Conservation (phyloP, 2,329 filamentous ascomycete species). For the Cytospora mali region DNA sequence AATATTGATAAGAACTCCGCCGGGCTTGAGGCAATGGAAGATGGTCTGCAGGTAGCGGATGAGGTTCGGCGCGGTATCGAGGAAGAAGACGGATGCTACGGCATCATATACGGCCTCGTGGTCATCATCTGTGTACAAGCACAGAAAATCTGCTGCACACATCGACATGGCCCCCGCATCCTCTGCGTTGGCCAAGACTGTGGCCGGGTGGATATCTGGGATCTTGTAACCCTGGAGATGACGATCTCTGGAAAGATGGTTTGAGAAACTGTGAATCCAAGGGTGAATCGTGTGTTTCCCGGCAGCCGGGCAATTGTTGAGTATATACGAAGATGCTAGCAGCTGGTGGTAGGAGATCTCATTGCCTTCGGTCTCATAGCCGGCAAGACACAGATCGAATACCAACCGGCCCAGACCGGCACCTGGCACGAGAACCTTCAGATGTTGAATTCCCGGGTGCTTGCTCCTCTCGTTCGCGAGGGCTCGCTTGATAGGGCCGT, state of each 20-base stretch:
- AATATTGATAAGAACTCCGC: slow-evolving; percentile 85
- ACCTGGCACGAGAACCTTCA: slow-evolving; percentile 81
- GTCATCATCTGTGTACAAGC: slow-evolving; percentile 71
- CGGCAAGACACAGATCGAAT: slow-evolving; percentile 77
- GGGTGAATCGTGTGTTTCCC: slow-evolving; percentile 76
- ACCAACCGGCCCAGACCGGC: slow-evolving; percentile 87
- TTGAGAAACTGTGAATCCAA: slow-evolving; percentile 87
- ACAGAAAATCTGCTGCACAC: slow-evolving; percentile 89
- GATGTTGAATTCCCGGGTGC: slow-evolving; percentile 33
- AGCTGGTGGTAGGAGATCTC: slow-evolving; percentile 97
- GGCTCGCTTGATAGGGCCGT: slow-evolving; percentile 70
- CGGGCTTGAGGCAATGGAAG: slow-evolving; percentile 71
- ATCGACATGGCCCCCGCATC: slow-evolving; percentile 77
- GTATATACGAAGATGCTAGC: slow-evolving; percentile 77
- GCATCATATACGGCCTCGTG: slow-evolving; percentile 71
- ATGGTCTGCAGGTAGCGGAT: slow-evolving; percentile 89
- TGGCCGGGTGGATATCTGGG: slow-evolving; percentile 77
- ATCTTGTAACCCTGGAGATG: slow-evolving; percentile 75
- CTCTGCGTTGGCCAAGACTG: slow-evolving; percentile 47
- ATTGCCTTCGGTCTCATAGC: slow-evolving; percentile 82
- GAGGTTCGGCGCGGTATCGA: slow-evolving; percentile 93
- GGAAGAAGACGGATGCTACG: slow-evolving; percentile 90
- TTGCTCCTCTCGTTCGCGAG: slow-evolving; percentile 54
- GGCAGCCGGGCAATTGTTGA: slow-evolving; percentile 65
- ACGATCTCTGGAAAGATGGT: slow-evolving; percentile 71